phyloP scores from a whole-genome alignment of 495 filamentous ascomycete genomes.

The Viridothelium virens region DNA sequence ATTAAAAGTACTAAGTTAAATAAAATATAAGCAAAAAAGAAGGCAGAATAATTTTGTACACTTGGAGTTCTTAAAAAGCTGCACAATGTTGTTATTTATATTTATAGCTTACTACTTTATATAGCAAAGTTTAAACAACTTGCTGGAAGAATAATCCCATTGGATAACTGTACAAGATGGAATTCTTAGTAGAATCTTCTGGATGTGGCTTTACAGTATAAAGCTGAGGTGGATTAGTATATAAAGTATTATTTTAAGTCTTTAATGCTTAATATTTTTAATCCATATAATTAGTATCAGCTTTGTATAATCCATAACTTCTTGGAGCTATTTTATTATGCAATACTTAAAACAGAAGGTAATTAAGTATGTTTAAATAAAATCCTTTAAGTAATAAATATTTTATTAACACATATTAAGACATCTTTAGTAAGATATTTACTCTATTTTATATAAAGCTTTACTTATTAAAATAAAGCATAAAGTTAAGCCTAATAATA shows the following conservation, averaged over 20 bases:
- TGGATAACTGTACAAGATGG: slow-evolving; percentile 5
- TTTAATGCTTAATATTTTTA: background rate
- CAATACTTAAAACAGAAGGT: background rate
- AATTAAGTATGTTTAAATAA: background rate
- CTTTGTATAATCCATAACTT: background rate
- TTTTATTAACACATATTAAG: background rate
- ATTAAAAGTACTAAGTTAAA: background rate
- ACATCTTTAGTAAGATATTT: background rate
- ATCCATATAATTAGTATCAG: background rate
- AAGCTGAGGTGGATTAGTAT: background rate
- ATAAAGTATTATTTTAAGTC: background rate
- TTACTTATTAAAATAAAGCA: background rate
- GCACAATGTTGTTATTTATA: background rate
- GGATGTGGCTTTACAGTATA: background rate
- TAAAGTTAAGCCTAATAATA: background rate
- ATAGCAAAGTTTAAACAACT: background rate
- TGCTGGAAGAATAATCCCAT: background rate
- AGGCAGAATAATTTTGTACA: background rate
- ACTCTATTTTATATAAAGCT: background rate
- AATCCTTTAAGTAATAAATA: background rate
- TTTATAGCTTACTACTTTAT: background rate
- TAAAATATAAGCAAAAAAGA: background rate
- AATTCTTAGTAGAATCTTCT: background rate
- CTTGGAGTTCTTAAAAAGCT: background rate
- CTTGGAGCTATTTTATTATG: background rate